Evolutionary conservation across 1,139 yeast species (phyloP).

Genomic region (Tardiomyces digboiensis): DNA sequence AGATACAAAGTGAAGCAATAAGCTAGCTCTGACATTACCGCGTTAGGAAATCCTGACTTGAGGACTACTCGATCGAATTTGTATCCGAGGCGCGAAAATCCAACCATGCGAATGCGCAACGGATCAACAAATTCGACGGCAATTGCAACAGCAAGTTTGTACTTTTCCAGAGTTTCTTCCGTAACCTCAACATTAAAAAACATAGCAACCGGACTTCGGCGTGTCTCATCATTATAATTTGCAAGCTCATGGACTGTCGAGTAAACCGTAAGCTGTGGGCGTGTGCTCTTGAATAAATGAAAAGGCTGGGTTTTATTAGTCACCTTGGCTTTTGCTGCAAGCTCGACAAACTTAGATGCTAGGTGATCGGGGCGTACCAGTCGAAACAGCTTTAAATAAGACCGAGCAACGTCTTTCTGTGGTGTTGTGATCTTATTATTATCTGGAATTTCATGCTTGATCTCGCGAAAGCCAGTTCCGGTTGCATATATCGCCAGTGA

Average conservation of each 20-base stretch:
- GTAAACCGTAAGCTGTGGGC: slow-evolving; percentile 42
- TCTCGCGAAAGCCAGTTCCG: neutral
- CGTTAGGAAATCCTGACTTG: slow-evolving; percentile 16
- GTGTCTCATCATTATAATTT: slow-evolving; percentile 46
- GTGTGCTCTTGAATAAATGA: slow-evolving; percentile 54
- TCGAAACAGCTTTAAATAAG: slow-evolving; percentile 19
- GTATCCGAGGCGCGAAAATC: slow-evolving; percentile 21
- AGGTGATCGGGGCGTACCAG: slow-evolving; percentile 26
- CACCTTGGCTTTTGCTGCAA: slow-evolving; percentile 68
- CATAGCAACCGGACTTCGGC: slow-evolving; percentile 46
- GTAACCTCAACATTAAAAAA: slow-evolving; percentile 46
- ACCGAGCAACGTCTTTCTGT: neutral
- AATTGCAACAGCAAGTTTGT: slow-evolving; percentile 38
- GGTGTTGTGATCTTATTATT: no score
- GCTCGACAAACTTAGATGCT: slow-evolving; percentile 45
- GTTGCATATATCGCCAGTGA: slow-evolving; percentile 11
- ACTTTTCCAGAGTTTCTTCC: slow-evolving; percentile 25
- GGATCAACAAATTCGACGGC: slow-evolving; percentile 30
- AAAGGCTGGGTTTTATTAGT: slow-evolving; percentile 76
- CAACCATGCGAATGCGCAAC: slow-evolving; percentile 14
- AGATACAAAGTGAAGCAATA: slow-evolving; percentile 23
- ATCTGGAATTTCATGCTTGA: no score
- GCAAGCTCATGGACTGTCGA: slow-evolving; percentile 72
- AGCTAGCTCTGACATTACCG: slow-evolving; percentile 23
- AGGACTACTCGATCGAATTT: slow-evolving; percentile 16